A percentile compares a stretch with the other conserved stretches of the same genome.
phyloP scores from a whole-genome alignment of 768 basidiomycete genomes.

The Tulasnella sp. region DNA sequence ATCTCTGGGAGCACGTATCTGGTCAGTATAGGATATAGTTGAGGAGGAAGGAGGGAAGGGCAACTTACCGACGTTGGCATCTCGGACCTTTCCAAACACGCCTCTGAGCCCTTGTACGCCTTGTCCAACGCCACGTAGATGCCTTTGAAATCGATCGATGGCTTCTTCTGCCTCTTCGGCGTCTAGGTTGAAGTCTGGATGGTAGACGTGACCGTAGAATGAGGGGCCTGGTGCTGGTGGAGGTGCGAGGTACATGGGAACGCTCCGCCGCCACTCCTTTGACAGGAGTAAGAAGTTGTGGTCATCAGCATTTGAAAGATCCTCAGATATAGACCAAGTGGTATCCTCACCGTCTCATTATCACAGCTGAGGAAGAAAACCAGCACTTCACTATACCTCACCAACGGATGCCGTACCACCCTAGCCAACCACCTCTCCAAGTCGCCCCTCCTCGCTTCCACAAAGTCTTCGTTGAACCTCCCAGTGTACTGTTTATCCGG shows the following conservation, averaged over 20 bases:
- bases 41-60: not conserved
- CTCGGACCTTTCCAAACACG: slow-evolving; percentile 50
- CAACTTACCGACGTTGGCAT: slow-evolving; percentile 52
- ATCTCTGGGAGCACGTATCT: slow-evolving; percentile 54
- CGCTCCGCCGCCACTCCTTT: slow-evolving; percentile 61
- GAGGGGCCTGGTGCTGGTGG: slow-evolving; percentile 57
- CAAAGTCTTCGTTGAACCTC: slow-evolving; percentile 67
- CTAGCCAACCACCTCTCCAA: slow-evolving; percentile 65
- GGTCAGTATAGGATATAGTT: not conserved
- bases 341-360: slow-evolving; percentile 49
- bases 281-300: not conserved
- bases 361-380: slow-evolving; percentile 73
- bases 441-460: slow-evolving; percentile 71
- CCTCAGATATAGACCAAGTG: not conserved
- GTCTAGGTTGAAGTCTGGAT: slow-evolving; percentile 78
- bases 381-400: slow-evolving; percentile 65
- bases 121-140: slow-evolving; percentile 53
- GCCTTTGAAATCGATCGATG: slow-evolving; percentile 50
- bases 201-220: slow-evolving; percentile 70
- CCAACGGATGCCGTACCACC: slow-evolving; percentile 63
- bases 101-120: slow-evolving; percentile 57
- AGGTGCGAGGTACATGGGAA: slow-evolving; percentile 34
- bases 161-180: slow-evolving; percentile 52
- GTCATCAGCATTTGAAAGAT: not conserved
- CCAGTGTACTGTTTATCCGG: slow-evolving; percentile 81